These are phyloP conservation scores for Neofusicoccum laricinum DNA, from an alignment of 2,329 filamentous ascomycete species.

Conservation along the genomic window DNA sequence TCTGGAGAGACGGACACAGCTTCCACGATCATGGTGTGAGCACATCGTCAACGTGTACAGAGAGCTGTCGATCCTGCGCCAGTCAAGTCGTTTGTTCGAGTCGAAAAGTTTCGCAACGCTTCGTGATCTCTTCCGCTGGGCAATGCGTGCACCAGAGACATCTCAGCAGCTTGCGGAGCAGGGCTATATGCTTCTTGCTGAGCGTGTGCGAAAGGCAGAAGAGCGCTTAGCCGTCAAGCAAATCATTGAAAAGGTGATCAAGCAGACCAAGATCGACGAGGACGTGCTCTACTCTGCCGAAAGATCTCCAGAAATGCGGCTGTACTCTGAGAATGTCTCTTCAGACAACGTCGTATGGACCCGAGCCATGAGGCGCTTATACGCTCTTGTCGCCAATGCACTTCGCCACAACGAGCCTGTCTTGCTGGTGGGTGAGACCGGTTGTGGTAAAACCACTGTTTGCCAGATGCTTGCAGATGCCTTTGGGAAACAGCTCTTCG, in stretches of 20 bases:
- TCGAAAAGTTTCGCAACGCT: constrained; percentile 97
- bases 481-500: constrained; percentile 71
- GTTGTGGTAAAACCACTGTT: constrained; percentile 96
- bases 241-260: constrained; percentile 88
- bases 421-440: constrained; percentile 91
- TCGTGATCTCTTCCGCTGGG: constrained; percentile 94
- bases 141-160: constrained; percentile 76
- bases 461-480: constrained; percentile 88
- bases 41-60: constrained; percentile 93
- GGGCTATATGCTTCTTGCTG: constrained; percentile 93
- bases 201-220: constrained; percentile 87
- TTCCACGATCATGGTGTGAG: constrained; percentile 86
- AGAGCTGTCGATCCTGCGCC: constrained; percentile 82
- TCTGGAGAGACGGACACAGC: constrained; percentile 80
- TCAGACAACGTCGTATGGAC: constrained; percentile 76
- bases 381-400: constrained; percentile 82
- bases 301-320: constrained; percentile 34
- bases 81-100: constrained; percentile 89
- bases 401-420: constrained; percentile 90
- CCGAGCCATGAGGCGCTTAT: constrained; percentile 85
- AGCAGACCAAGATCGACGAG: constrained; percentile 61
- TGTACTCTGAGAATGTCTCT: constrained; percentile 26
- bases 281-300: constrained; percentile 64
- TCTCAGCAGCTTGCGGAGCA: constrained; percentile 86
- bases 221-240: constrained; percentile 81